Percentiles rank a stretch among this genome's conserved stretches.
These are phyloP conservation scores for Scytalidium lignicola DNA, from an alignment of 2,329 filamentous ascomycete genomes.

Conservation along the genomic window DNA sequence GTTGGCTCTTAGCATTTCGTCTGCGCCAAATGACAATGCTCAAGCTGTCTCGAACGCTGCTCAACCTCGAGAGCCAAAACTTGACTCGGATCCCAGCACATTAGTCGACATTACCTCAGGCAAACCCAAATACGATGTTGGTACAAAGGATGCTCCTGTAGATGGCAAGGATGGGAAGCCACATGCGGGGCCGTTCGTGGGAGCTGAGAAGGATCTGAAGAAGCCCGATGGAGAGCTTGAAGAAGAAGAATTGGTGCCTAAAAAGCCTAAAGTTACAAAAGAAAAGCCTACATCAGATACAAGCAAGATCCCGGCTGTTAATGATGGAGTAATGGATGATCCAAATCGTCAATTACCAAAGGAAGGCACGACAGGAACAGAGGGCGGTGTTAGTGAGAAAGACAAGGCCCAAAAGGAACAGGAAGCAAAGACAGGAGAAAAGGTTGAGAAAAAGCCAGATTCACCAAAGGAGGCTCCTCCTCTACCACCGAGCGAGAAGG, in stretches of 20 bases:
- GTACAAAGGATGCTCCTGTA: slow-evolving; percentile 78
- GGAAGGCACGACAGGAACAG: slow-evolving; percentile 81
- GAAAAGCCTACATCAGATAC: slow-evolving; percentile 29
- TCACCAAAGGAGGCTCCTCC: slow-evolving; percentile 82
- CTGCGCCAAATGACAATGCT: slow-evolving; percentile 19
- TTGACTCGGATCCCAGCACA: slow-evolving; percentile 12
- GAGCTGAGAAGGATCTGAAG: slow-evolving; percentile 45
- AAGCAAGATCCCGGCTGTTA: slow-evolving; percentile 52
- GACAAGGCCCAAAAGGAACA: slow-evolving; percentile 67
- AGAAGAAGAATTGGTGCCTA: slow-evolving; percentile 38
- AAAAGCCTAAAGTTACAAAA: slow-evolving; percentile 25
- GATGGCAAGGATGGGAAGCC: slow-evolving; percentile 93
- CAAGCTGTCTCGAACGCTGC: slow-evolving; percentile 17
- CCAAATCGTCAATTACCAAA: slow-evolving; percentile 70
- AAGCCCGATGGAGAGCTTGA: slow-evolving; percentile 36
- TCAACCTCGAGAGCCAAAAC: slow-evolving; percentile 13
- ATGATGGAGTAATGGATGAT: slow-evolving; percentile 91
- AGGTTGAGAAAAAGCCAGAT: slow-evolving; percentile 69
- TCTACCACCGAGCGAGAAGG: slow-evolving; percentile 73
- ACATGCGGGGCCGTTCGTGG: slow-evolving; percentile 77
- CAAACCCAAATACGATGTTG: slow-evolving; percentile 31
- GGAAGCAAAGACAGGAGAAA: slow-evolving; percentile 61
- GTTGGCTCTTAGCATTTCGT: slow-evolving; percentile 39
- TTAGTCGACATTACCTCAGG: slow-evolving; percentile 19
- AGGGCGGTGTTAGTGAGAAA: slow-evolving; percentile 85